Evolutionary conservation across 495 filamentous ascomycete species (phyloP).

Genomic region (Aspergillus baeticus): DNA sequence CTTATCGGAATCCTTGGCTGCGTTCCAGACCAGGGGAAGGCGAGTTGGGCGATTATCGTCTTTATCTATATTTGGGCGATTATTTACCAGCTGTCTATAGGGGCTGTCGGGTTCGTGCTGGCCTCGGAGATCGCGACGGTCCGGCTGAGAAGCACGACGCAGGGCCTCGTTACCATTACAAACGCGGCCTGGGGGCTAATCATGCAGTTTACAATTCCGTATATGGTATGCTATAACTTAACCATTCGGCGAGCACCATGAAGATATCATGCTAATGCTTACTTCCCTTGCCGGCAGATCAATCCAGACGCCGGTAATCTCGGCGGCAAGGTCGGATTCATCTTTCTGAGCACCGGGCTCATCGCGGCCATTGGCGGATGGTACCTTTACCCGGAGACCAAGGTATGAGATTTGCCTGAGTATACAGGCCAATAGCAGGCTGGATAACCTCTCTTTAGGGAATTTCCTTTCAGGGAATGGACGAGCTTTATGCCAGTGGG

Average conservation of each 20-base stretch:
- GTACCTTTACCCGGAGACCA: conserved; percentile 23
- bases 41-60: conserved; percentile 22
- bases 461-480: not conserved
- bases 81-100: conserved; percentile 23
- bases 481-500: not conserved
- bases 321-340: conserved; percentile 21
- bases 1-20: conserved; percentile 22
- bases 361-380: conserved; percentile 20
- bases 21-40: conserved; percentile 16
- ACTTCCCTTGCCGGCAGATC: conserved; percentile 13
- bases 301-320: conserved; percentile 22
- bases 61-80: conserved; percentile 25
- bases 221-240: conserved; percentile 18
- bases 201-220: conserved; percentile 26
- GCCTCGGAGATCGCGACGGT: conserved; percentile 23
- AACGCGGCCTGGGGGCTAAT: conserved; percentile 21
- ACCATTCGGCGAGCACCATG: not conserved
- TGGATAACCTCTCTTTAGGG: not conserved
- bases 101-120: conserved; percentile 20
- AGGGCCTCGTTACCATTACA: conserved; percentile 23
- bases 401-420: conserved; percentile 4
- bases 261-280: not conserved
- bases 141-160: conserved; percentile 19
- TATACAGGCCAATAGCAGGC: no score
- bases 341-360: conserved; percentile 18